Evolutionary conservation across 208 protist species (phyloP), one percentile per base, ranked within the genome.

Genomic region (Naegleria lovaniensis): DNA sequence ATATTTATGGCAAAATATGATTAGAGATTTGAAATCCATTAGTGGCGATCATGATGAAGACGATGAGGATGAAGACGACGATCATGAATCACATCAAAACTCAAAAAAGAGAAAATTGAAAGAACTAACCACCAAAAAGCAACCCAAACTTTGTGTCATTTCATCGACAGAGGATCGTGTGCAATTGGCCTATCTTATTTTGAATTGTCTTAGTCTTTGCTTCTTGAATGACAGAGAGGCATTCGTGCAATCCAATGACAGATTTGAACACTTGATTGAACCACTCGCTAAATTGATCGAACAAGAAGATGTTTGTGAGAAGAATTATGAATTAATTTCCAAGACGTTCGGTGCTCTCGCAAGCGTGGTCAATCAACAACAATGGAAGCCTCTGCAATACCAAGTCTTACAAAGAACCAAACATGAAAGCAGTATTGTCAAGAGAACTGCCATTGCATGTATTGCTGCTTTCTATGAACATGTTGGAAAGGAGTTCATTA

Each of bases 341-440:
- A 39, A 38, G 19, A 33, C 36, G 2, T 89, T 89, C 5, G 41
- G 48, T 67, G 2, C 15, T 9, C 51, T 89, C 4, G 19, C 43
- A 29, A 38, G 13, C 6, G 33, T 83, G 6, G 36, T 75, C 40
- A 7, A 15, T 38, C 51, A 67, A 41, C 11, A 83, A 5, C 13
- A 36, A 39, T 90, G 55, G 51, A 90, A 90, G 39, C 22, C 89
- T 11, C n/a, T 90, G 0, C 89, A 90, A 88, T 83, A 75, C 29
- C 41, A 59, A 67, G 55, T 90, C 0, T 83, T 90, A 38, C 48
- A 87, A 83, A 87, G 2, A 83, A 51, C 22, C 29, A 25, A 36
- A 22, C 25, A 75, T 38, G 33, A 51, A n/a, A 16, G 5, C 33
- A 7, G 38, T 36, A 33, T 79, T 75, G 13, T 51, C 7, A 87